Evolutionary conservation across 108 stramenopile species (phyloP), one percentile per base, ranked within the genome.

Genomic region (Seminavis robusta): DNA sequence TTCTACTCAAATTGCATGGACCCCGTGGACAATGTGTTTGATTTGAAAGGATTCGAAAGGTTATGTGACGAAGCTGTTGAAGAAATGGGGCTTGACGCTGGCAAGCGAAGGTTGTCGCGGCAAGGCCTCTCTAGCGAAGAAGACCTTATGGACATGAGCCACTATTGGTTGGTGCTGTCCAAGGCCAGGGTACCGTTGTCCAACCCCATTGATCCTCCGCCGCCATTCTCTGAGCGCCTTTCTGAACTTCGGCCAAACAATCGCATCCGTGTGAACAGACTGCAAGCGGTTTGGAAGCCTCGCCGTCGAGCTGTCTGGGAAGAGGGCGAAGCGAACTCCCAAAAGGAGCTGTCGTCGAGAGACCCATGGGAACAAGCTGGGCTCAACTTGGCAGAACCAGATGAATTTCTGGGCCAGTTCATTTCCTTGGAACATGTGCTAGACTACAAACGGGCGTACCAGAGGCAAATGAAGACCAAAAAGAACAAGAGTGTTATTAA

Each of bases 111-210:
- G n/a, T n/a, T n/a, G n/a, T n/a, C n/a, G n/a, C n/a, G n/a, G n/a
- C n/a, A n/a, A n/a, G n/a, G n/a, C n/a, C n/a, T n/a, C n/a, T n/a
- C n/a, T n/a, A n/a, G n/a, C n/a, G 32, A 67, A 16, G 71, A 67
- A 19, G 52, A 75, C 29, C 51, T 46, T 4, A 77, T 79, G 23
- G 30, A 63, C 16, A 31, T 62, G 8, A 76, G 80, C 2, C 67
- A 83, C 15, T 79, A 58, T 36, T 90, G 89, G 89, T 83, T 80
- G 30, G 89, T 90, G 3, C 26, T 90, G 34, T 52, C 50, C 32
- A 47, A 57, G 24, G 32, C 57, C 9, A 32, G 20, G 10, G 5
- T 48, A 16, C 65, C 67, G 15, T 47, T 82, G 17, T 31, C 36
- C 1, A 53, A 72, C 30, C 79, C 83, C 27, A 78, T 71, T 39